Base-by-base conservation (phyloP, 306 rosid genomes). In the barrel medic (Medicago truncatula) region DNA sequence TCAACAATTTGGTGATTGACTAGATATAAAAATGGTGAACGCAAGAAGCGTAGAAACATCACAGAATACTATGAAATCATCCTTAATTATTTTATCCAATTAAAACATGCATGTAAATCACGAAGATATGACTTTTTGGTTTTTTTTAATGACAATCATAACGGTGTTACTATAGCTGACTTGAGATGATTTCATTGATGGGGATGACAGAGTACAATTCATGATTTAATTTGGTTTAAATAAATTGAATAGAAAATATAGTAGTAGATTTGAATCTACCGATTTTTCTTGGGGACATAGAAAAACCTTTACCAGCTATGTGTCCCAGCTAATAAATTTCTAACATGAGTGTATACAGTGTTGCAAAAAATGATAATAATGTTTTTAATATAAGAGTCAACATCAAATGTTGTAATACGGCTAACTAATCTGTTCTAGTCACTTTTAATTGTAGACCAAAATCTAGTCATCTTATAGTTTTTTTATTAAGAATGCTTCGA, bases 381-480 rank as follows among this genome's bases (percentile, higher is more conserved):
- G 36, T 79, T 78, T 75, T 74, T 74, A 74, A 56, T 50, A 15
- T 41, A 44, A 43, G 54, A 54, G 69, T 73, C 77, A 74, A 13
- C 54, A 57, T 44, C 74, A 43, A 43, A 34, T 46, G 74, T 56
- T 47, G 54, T 49, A 17, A 58, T 76, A 71, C 36, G 47, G 66
- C 71, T 44, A 71, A 61, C 62, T 78, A 61, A 54, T 16, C 9
- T 64, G 72, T 62, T 17, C 21, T 61, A 49, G 15, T 11, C 10
- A 53, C 8, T 65, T 56, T 54, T 39, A 43, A 59, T 52, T 17
- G 56, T 5, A 16, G 47, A 44, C 40, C 70, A 44, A 61, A 57
- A 20, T 53, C 67, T 71, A 70, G 39, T 78, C 40, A 60, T 75
- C n/a, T 46, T 21, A 44, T 70, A 64, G 64, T 56, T 78, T 25